phyloP scores from a whole-genome alignment of 805 yeast genomes.

The Kodamaea neixiangensis region DNA sequence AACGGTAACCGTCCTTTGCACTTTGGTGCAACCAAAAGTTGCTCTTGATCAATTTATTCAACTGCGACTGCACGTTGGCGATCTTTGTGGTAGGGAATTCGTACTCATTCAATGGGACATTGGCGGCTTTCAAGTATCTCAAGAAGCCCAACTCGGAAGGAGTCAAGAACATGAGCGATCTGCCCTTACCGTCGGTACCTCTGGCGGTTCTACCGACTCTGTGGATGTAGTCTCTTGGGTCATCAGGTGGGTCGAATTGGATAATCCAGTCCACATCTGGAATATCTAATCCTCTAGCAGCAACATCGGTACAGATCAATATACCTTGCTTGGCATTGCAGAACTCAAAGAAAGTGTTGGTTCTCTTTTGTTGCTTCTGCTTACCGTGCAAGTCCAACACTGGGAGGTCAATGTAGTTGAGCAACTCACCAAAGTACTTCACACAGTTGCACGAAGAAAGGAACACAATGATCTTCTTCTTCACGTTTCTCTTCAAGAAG shows the following conservation, averaged over 20 bases:
- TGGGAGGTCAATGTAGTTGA: slow-evolving; percentile 95
- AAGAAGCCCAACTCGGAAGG: slow-evolving; percentile 94
- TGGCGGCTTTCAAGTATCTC: slow-evolving; percentile 92
- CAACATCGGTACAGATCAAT: slow-evolving; percentile 94
- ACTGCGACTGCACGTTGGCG: slow-evolving; percentile 93
- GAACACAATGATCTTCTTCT: slow-evolving; percentile 92
- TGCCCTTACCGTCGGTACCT: slow-evolving; percentile 86
- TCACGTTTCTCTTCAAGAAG: slow-evolving; percentile 87
- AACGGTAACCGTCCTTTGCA: slow-evolving; percentile 96
- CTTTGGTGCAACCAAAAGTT: slow-evolving; percentile 93
- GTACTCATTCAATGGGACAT: slow-evolving; percentile 95
- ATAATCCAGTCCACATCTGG: slow-evolving; percentile 99
- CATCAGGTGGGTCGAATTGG: slow-evolving; percentile 99
- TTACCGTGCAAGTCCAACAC: slow-evolving; percentile 96
- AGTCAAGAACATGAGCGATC: slow-evolving; percentile 90
- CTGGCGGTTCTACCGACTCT: slow-evolving; percentile 99
- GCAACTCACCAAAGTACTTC: slow-evolving; percentile 90
- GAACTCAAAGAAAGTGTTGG: slow-evolving; percentile 96
- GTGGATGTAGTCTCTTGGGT: slow-evolving; percentile 98
- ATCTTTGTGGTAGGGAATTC: slow-evolving; percentile 94
- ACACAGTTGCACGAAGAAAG: slow-evolving; percentile 96
- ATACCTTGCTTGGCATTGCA: slow-evolving; percentile 96
- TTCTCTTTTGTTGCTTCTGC: slow-evolving; percentile 97
- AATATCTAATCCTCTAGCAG: slow-evolving; percentile 98
- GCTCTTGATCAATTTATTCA: slow-evolving; percentile 85